Percentiles rank a stretch among this genome's conserved stretches.
phyloP scores from a whole-genome alignment of 768 basidiomycete species.

The Favolaschia claudopus region DNA sequence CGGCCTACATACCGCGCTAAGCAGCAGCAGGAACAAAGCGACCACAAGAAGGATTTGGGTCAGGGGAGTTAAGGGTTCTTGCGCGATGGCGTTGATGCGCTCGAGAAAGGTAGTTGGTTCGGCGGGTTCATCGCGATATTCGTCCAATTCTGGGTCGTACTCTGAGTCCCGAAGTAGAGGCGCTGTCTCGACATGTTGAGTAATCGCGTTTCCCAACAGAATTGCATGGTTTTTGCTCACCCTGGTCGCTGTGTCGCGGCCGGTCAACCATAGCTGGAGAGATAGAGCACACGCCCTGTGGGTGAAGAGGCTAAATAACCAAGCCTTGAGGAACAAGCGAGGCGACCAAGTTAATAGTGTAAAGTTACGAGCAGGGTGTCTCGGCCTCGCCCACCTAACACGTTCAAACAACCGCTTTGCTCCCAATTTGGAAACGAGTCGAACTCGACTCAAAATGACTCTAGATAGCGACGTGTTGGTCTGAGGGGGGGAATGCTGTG shows the following conservation, averaged over 20 bases:
- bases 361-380: not conserved
- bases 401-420: not conserved
- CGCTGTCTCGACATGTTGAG: constrained; percentile 60
- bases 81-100: constrained; percentile 62
- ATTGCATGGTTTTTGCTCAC: constrained; percentile 37
- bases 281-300: constrained; percentile 5
- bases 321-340: constrained; percentile 19
- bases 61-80: constrained; percentile 83
- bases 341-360: not conserved
- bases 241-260: constrained; percentile 64
- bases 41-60: constrained; percentile 83
- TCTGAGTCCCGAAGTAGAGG: constrained; percentile 67
- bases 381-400: not conserved
- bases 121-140: constrained; percentile 24
- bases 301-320: constrained; percentile 19
- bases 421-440: not conserved
- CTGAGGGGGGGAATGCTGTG: no score
- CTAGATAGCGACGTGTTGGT: no score
- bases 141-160: constrained; percentile 47
- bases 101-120: constrained; percentile 48
- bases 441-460: not conserved
- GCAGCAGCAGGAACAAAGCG: constrained; percentile 78
- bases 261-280: constrained; percentile 59
- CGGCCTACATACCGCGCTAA: constrained; percentile 61
- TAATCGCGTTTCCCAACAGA: constrained; percentile 10